These are phyloP conservation scores for Hyphodiscus hymeniophilus DNA, from an alignment of 495 filamentous ascomycete genomes.

Conservation along the genomic window DNA sequence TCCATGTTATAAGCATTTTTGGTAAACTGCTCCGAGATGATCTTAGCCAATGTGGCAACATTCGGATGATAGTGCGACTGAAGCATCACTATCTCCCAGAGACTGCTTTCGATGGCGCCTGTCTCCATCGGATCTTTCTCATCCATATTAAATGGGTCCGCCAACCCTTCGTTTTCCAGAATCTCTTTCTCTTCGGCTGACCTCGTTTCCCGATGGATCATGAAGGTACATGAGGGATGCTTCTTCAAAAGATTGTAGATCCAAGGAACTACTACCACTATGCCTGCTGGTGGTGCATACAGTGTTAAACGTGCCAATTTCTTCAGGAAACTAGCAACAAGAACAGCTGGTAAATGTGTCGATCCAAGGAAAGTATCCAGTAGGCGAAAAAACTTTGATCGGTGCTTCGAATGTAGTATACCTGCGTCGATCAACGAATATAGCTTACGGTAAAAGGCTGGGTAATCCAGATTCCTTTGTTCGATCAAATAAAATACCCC, in stretches of 20 bases:
- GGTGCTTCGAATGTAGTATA: conserved; percentile 86
- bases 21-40: conserved; percentile 95
- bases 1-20: conserved; percentile 89
- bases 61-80: conserved; percentile 96
- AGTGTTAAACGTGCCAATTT: conserved; percentile 73
- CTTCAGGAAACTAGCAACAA: conserved; percentile 96
- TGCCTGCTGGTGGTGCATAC: conserved; percentile 75
- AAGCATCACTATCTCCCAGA: conserved; percentile 90
- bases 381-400: conserved; percentile 86
- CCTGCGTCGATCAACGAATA: conserved; percentile 83
- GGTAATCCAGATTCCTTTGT: conserved; percentile 91
- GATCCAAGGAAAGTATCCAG: conserved; percentile 89
- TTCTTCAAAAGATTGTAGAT: conserved; percentile 90
- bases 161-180: conserved; percentile 57
- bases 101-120: conserved; percentile 76
- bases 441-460: conserved; percentile 85
- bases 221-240: conserved; percentile 87
- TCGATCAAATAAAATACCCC: conserved; percentile 94
- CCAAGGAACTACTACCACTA: conserved; percentile 84
- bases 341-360: conserved; percentile 79
- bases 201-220: conserved; percentile 75
- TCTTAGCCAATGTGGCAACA: conserved; percentile 86
- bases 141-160: conserved; percentile 68
- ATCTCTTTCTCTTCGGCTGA: conserved; percentile 45
- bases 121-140: conserved; percentile 82